Evolutionary conservation across 768 basidiomycete species (phyloP).

Genomic region (Lactifluus hygrophoroides): DNA sequence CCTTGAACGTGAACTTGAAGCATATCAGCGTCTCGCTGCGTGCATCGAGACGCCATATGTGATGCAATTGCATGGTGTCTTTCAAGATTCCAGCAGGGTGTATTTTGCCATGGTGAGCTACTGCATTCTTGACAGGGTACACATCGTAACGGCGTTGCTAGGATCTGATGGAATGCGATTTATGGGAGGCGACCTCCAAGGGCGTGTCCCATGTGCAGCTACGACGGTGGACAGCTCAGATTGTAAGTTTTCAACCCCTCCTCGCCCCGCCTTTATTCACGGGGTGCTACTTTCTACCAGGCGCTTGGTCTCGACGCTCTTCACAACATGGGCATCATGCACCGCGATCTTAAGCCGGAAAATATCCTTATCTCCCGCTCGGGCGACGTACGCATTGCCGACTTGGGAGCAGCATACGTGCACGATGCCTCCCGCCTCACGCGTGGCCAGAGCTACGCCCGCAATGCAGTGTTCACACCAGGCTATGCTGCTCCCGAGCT

Average conservation of each 20-base stretch:
- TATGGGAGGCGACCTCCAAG: constrained; percentile 14
- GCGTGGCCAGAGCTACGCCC: constrained; percentile 14
- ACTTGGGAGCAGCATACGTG: constrained; percentile 18
- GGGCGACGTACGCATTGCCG: constrained; percentile 19
- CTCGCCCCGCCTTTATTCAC: not conserved
- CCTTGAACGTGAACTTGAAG: constrained; percentile 18
- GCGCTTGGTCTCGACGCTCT: constrained; percentile 17
- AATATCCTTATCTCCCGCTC: constrained; percentile 19
- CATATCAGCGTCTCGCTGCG: constrained; percentile 19
- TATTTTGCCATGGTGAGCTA: constrained; percentile 19
- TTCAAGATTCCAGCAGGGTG: constrained; percentile 13
- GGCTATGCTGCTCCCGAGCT: constrained; percentile 18
- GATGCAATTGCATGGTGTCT: constrained; percentile 20
- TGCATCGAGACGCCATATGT: constrained; percentile 18
- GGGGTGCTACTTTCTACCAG: not conserved
- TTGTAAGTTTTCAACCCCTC: constrained; percentile 2
- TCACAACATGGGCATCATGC: constrained; percentile 21
- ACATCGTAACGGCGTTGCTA: not conserved
- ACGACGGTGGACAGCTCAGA: constrained; percentile 19
- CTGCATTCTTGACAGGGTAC: not conserved
- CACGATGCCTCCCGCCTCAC: constrained; percentile 14
- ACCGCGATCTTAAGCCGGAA: constrained; percentile 21
- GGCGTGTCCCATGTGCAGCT: constrained; percentile 1
- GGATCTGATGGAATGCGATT: constrained; percentile 20
- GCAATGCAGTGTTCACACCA: constrained; percentile 18